Evolutionary conservation across 257 asterid genomes (phyloP).

Genomic region (Solanum etuberosum): DNA sequence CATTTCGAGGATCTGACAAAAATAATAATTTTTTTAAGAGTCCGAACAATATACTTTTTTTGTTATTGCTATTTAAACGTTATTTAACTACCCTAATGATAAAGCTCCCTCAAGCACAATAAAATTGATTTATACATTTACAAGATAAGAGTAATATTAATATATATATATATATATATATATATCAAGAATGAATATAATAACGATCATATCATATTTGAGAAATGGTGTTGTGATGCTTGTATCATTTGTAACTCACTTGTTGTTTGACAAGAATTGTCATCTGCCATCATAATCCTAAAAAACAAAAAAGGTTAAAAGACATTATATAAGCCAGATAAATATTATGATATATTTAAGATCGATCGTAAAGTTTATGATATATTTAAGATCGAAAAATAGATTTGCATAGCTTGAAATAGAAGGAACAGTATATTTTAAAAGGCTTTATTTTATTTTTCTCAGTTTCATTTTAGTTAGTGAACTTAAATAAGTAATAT

Average conservation of each 20-base stretch:
- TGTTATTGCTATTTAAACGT: background rate
- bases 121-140: background rate
- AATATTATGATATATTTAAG: background rate
- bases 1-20: background rate
- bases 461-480: background rate
- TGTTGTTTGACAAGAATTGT: constrained; percentile 60
- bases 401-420: background rate
- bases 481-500: background rate
- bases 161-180: background rate
- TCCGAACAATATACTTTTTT: background rate
- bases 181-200: background rate
- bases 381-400: background rate
- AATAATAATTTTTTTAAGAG: background rate
- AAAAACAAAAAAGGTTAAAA: background rate
- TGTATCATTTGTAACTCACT: constrained; percentile 65
- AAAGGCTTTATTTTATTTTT: background rate
- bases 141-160: background rate
- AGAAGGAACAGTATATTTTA: background rate
- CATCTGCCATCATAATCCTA: constrained; percentile 55
- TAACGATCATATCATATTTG: constrained; percentile 32
- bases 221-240: constrained; percentile 57
- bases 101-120: background rate
- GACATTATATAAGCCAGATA: background rate
- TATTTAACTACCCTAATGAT: background rate
- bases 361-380: background rate